These are phyloP conservation scores for Globisporangium barbulae DNA, from an alignment of 352 stramenopile species.

Conservation along the genomic window DNA sequence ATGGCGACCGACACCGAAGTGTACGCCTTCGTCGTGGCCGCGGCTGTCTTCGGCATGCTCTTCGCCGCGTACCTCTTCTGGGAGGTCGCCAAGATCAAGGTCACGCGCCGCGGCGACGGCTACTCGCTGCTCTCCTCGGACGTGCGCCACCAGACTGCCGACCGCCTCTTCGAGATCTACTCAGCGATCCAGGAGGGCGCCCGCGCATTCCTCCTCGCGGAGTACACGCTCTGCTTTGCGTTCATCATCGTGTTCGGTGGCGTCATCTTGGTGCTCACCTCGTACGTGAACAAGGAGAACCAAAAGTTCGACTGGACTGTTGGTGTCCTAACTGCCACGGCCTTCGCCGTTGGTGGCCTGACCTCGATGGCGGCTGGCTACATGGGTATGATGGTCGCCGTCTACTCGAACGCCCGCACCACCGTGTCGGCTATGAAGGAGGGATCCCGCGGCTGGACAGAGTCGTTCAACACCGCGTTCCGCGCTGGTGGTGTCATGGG, in stretches of 20 bases:
- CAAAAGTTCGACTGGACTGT: conserved; percentile 86
- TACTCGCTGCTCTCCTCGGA: conserved; percentile 77
- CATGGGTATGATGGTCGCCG: conserved; percentile 99
- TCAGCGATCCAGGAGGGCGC: conserved; percentile 97
- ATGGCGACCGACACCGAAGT: conserved; percentile 62
- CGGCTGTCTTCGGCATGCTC: conserved; percentile 73
- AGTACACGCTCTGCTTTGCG: conserved; percentile 98
- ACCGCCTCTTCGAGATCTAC: conserved; percentile 92
- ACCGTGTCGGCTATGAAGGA: conserved; percentile 96
- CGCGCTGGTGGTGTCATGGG: conserved; percentile 98
- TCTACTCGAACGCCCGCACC: conserved; percentile 98
- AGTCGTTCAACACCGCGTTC: conserved; percentile 98
- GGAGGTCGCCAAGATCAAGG: conserved; percentile 88
- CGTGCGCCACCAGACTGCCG: conserved; percentile 75
- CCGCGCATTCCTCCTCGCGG: conserved; percentile 96
- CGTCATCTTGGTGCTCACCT: conserved; percentile 90
- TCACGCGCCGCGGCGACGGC: conserved; percentile 78
- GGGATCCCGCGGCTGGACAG: conserved; percentile 89
- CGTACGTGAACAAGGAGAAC: conserved; percentile 84
- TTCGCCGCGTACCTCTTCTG: conserved; percentile 86
- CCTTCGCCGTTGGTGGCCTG: conserved; percentile 97
- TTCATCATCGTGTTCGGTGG: conserved; percentile 93
- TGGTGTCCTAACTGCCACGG: conserved; percentile 93
- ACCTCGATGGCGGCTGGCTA: conserved; percentile 98
- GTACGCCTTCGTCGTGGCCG: conserved; percentile 61